Evolutionary conservation across 1,139 yeast genomes (phyloP).

Genomic region (Chernovozyma sophiae-reginae): DNA sequence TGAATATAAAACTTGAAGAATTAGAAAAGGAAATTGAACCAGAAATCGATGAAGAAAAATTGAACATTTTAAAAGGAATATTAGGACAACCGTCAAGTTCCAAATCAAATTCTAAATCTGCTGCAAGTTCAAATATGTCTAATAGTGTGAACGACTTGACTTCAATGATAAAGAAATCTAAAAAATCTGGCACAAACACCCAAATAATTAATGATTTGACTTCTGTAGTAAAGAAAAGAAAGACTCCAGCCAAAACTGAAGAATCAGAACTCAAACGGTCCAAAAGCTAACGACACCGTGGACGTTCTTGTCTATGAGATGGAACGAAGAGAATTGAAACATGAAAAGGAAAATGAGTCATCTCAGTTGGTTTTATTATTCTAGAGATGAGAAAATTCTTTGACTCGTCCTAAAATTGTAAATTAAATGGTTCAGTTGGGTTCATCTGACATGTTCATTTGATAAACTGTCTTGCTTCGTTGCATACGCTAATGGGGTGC

Average conservation of each 20-base stretch:
- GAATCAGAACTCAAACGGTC: too few species aligned
- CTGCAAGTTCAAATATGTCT: constrained; percentile 7
- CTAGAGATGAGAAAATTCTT: too few species aligned
- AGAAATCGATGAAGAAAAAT: constrained; percentile 51
- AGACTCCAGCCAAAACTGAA: constrained; percentile 11
- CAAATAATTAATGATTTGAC: constrained; percentile 33
- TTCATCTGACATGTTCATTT: too few species aligned
- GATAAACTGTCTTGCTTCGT: too few species aligned
- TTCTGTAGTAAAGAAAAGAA: constrained; percentile 32
- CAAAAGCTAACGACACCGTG: too few species aligned
- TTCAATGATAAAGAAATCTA: constrained; percentile 7
- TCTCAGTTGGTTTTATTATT: too few species aligned
- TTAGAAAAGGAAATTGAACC: constrained; percentile 50
- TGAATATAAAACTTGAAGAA: constrained; percentile 50
- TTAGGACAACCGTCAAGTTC: constrained; percentile 46
- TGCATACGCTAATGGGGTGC: too few species aligned
- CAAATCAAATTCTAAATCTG: constrained; percentile 8
- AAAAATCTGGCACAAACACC: constrained; percentile 12
- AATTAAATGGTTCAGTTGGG: too few species aligned
- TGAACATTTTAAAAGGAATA: constrained; percentile 57
- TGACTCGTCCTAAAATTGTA: too few species aligned
- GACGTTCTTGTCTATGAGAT: too few species aligned
- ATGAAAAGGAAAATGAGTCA: too few species aligned
- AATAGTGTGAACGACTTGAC: constrained; percentile 10
- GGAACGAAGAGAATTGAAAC: too few species aligned